Evolutionary conservation across 768 basidiomycete species (phyloP).

Genomic region (Kwoniella dejecticola): DNA sequence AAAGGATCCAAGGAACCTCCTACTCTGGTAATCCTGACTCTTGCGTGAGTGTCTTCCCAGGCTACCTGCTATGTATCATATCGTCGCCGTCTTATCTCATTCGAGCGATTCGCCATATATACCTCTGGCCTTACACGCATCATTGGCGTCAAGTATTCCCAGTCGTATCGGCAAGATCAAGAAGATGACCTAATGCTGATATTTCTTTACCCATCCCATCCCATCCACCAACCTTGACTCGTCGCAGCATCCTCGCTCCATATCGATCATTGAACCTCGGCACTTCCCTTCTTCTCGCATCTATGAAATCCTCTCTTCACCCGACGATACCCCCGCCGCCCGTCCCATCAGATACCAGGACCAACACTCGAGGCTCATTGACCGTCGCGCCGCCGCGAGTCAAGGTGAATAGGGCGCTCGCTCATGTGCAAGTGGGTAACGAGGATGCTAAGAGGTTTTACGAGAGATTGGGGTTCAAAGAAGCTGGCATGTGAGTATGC

Average conservation of each 20-base stretch:
- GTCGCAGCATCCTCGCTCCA: conserved; percentile 49
- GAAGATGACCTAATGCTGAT: neutral
- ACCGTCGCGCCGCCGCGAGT: conserved; percentile 35
- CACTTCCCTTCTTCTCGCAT: conserved; percentile 41
- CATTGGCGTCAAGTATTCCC: too few relatives aligned
- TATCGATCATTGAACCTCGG: conserved; percentile 52
- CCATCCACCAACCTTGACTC: too few relatives aligned
- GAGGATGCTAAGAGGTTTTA: conserved; percentile 53
- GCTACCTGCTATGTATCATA: too few relatives aligned
- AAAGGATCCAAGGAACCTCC: conserved; percentile 41
- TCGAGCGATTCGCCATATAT: too few relatives aligned
- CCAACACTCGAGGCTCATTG: conserved; percentile 39
- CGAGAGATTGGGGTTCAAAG: conserved; percentile 49
- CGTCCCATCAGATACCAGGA: conserved; percentile 32
- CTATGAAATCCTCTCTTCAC: conserved; percentile 37
- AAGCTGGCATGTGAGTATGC: conserved; percentile 44
- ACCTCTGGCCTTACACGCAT: too few relatives aligned
- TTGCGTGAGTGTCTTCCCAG: conserved; percentile 41
- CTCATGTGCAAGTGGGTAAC: conserved; percentile 49
- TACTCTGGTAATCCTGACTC: conserved; percentile 50
- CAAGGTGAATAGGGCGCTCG: conserved; percentile 43
- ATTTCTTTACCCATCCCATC: too few relatives aligned
- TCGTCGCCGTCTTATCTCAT: too few relatives aligned
- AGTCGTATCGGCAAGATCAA: neutral
- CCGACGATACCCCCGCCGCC: conserved; percentile 48